phyloP scores from a whole-genome alignment of 2,329 filamentous ascomycete species.

The Verticillium nubilum region DNA sequence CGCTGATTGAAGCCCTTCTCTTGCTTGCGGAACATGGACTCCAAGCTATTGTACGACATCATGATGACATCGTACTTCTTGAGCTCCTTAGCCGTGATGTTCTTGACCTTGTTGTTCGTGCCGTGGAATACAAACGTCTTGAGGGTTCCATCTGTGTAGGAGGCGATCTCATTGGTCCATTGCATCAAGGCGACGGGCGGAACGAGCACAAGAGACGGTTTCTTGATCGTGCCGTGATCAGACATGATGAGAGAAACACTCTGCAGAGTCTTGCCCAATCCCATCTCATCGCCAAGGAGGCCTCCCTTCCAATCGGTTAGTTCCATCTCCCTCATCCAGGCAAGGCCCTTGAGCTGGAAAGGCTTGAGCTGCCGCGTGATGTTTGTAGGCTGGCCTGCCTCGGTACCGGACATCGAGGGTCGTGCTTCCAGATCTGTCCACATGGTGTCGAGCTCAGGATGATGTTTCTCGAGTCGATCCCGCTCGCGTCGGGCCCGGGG shows the following conservation, averaged over 20 bases:
- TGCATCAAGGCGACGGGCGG: constrained; percentile 94
- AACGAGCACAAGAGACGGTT: constrained; percentile 79
- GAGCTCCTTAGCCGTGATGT: constrained; percentile 66
- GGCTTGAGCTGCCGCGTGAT: constrained; percentile 84
- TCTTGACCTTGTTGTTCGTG: constrained; percentile 77
- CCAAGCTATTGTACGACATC: constrained; percentile 91
- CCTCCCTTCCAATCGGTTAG: constrained; percentile 80
- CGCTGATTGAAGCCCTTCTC: constrained; percentile 76
- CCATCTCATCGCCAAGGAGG: constrained; percentile 95
- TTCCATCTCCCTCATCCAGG: constrained; percentile 94
- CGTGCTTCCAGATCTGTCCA: constrained; percentile 71
- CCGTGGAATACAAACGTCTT: constrained; percentile 90
- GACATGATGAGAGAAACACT: constrained; percentile 98
- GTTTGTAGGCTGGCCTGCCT: constrained; percentile 64
- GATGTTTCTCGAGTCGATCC: constrained; percentile 63
- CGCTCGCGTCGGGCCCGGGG: constrained; percentile 42
- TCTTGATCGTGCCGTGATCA: constrained; percentile 74
- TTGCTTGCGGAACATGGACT: constrained; percentile 89
- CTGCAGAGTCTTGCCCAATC: constrained; percentile 97
- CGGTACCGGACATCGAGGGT: constrained; percentile 56
- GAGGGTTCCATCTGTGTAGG: constrained; percentile 79
- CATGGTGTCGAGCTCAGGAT: constrained; percentile 78
- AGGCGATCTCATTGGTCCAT: constrained; percentile 78
- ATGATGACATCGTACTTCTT: constrained; percentile 88
- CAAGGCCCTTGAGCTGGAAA: constrained; percentile 88